A percentile compares a stretch with the other conserved stretches of the same genome.
Conservation (phyloP, 2,329 filamentous ascomycete genomes). For the Fusarium concolor region DNA sequence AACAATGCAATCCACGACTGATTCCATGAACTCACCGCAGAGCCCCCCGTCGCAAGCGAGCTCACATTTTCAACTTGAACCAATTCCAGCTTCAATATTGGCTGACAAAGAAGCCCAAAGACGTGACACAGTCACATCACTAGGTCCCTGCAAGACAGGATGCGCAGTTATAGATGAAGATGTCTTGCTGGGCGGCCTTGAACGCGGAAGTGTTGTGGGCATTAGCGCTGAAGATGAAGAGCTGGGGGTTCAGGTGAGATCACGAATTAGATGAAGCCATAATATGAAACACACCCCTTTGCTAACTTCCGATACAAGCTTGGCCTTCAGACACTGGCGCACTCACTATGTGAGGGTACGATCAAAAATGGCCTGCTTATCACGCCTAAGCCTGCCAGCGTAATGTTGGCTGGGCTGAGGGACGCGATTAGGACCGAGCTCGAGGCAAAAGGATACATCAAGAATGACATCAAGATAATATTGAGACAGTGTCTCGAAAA, state of each 20-base stretch:
- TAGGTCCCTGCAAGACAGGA: slow-evolving; percentile 55
- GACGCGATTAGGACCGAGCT: slow-evolving; percentile 56
- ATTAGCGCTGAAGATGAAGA: slow-evolving; percentile 64
- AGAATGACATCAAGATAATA: slow-evolving; percentile 34
- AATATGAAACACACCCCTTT: neutral
- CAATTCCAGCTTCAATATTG: slow-evolving; percentile 58
- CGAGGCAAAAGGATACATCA: slow-evolving; percentile 25
- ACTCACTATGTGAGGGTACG: slow-evolving; percentile 50
- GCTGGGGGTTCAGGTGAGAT: slow-evolving; percentile 60
- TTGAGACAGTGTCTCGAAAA: slow-evolving; percentile 58
- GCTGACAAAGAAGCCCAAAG: slow-evolving; percentile 54
- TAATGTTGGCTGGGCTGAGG: slow-evolving; percentile 56
- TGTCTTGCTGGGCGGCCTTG: slow-evolving; percentile 61
- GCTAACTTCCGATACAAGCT: slow-evolving; percentile 50
- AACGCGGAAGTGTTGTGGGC: slow-evolving; percentile 64
- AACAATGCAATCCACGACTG: neutral
- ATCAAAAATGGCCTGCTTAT: slow-evolving; percentile 56
- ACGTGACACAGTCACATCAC: slow-evolving; percentile 46
- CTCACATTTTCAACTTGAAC: slow-evolving; percentile 58
- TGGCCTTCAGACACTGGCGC: slow-evolving; percentile 61
- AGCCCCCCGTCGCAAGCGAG: slow-evolving; percentile 56
- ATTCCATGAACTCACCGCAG: slow-evolving; percentile 2
- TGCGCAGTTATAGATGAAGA: slow-evolving; percentile 62
- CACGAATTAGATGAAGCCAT: neutral
- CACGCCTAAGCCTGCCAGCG: slow-evolving; percentile 59